Conservation (phyloP, 164 flowering plant genomes). For the Macadamia tetraphylla region DNA sequence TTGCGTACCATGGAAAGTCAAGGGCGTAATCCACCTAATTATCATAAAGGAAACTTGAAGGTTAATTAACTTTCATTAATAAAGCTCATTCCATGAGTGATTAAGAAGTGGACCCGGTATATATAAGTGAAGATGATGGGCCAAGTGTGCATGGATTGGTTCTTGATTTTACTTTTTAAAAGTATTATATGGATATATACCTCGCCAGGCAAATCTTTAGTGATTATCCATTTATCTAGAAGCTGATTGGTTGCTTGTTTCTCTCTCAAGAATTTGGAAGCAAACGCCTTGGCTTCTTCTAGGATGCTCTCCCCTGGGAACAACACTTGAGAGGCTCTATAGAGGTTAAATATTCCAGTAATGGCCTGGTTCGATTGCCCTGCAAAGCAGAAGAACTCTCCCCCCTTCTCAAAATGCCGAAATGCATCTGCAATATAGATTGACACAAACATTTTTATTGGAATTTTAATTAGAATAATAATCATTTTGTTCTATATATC, state of each 20-base stretch:
- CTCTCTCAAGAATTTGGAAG: conserved; percentile 45
- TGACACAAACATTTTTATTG: too few relatives aligned
- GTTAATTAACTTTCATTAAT: too few relatives aligned
- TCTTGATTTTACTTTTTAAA: background rate
- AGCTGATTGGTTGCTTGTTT: conserved; percentile 55
- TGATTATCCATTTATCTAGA: conserved; percentile 85
- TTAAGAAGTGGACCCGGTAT: too few relatives aligned
- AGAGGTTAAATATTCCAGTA: conserved; percentile 75
- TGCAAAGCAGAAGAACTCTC: conserved; percentile 66
- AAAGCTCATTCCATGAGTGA: too few relatives aligned
- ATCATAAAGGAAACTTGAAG: too few relatives aligned
- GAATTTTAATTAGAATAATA: background rate
- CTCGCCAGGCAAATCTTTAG: conserved; percentile 85
- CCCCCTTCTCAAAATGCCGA: conserved; percentile 53
- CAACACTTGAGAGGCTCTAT: conserved; percentile 62
- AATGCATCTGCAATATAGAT: conserved; percentile 49
- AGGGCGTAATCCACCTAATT: conserved; percentile 72
- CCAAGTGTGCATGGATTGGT: too few relatives aligned
- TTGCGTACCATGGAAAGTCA: conserved; percentile 72
- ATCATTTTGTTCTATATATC: too few relatives aligned
- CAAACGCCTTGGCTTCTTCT: conserved; percentile 51
- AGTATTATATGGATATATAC: conserved; percentile 23
- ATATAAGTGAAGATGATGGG: too few relatives aligned
- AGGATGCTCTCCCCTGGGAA: conserved; percentile 72
- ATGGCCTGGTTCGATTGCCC: conserved; percentile 82